These are phyloP conservation scores for Taphrina pruni DNA, from an alignment of 1,139 yeast species.

Conservation along the genomic window DNA sequence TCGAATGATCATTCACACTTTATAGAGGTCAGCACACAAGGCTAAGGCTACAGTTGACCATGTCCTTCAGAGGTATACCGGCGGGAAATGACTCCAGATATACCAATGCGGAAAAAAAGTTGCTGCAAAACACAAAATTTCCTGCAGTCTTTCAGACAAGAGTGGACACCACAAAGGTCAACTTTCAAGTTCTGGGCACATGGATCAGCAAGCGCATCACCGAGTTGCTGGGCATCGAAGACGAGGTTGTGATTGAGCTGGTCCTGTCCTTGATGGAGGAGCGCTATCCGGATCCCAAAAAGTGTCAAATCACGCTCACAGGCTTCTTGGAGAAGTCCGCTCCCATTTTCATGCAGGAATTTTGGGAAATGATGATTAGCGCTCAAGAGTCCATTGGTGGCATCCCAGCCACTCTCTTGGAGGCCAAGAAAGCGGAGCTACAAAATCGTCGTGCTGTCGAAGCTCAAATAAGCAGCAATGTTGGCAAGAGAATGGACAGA, in stretches of 20 bases:
- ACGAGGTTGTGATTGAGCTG: constrained; percentile 45
- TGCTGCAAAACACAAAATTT: constrained; percentile 30
- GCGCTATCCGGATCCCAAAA: constrained; percentile 44
- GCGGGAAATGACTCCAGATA: constrained; percentile 37
- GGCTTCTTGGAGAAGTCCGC: constrained; percentile 48
- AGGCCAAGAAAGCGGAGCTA: constrained; percentile 46
- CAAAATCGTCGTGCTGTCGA: constrained; percentile 25
- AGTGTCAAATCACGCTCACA: constrained; percentile 46
- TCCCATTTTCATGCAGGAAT: constrained; percentile 46
- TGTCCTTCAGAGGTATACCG: constrained; percentile 37
- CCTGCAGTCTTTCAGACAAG: constrained; percentile 31
- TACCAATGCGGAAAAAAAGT: constrained; percentile 39
- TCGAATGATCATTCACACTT: too few species aligned
- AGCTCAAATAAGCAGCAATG: background rate
- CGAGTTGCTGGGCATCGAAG: constrained; percentile 43
- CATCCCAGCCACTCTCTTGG: constrained; percentile 47
- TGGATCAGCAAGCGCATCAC: constrained; percentile 45
- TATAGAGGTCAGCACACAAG: too few species aligned
- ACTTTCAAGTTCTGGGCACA: constrained; percentile 45
- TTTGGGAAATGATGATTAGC: constrained; percentile 48
- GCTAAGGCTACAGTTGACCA: background rate
- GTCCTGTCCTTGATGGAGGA: constrained; percentile 43
- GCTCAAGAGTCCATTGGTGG: constrained; percentile 49
- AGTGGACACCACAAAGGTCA: constrained; percentile 45
- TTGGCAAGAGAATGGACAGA: constrained; percentile 11